phyloP scores from a whole-genome alignment of 495 filamentous ascomycete genomes.

The Cetradonia linearis region DNA sequence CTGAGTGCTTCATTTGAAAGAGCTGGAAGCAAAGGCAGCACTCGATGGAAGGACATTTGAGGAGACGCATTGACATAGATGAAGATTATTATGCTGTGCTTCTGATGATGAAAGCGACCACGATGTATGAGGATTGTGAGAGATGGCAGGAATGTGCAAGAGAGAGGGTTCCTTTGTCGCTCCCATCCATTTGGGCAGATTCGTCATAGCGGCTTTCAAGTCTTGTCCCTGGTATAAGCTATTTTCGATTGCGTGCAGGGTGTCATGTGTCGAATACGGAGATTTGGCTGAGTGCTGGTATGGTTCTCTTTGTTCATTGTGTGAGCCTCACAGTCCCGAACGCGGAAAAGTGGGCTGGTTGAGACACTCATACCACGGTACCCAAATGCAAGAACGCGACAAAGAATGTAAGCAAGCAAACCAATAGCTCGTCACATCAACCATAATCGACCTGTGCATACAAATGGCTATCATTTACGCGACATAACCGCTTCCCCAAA shows the following conservation, averaged over 20 bases:
- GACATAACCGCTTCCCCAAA: background rate
- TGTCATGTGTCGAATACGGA: constrained; percentile 19
- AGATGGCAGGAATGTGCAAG: constrained; percentile 18
- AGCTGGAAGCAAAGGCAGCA: constrained; percentile 41
- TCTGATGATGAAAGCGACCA: constrained; percentile 19
- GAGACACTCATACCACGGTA: constrained; percentile 23
- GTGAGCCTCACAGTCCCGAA: constrained; percentile 20
- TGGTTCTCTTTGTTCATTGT: constrained; percentile 28
- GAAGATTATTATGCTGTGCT: constrained; percentile 21
- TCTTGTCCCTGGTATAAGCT: constrained; percentile 10
- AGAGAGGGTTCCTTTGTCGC: constrained; percentile 22
- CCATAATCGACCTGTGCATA: constrained; percentile 8
- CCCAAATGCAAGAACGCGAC: constrained; percentile 25
- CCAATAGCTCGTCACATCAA: constrained; percentile 3
- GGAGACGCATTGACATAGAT: constrained; percentile 27
- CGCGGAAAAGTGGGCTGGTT: constrained; percentile 20
- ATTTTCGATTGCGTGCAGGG: constrained; percentile 17
- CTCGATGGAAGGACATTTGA: constrained; percentile 49
- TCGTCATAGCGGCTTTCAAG: constrained; percentile 18
- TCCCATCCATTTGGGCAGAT: constrained; percentile 5
- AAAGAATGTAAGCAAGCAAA: constrained; percentile 22
- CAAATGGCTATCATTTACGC: constrained; percentile 14
- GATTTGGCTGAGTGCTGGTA: constrained; percentile 13
- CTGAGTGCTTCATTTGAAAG: constrained; percentile 36
- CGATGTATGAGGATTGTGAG: constrained; percentile 22